phyloP scores from a whole-genome alignment of 2,329 filamentous ascomycete species.

The Fusarium sulawesiense region DNA sequence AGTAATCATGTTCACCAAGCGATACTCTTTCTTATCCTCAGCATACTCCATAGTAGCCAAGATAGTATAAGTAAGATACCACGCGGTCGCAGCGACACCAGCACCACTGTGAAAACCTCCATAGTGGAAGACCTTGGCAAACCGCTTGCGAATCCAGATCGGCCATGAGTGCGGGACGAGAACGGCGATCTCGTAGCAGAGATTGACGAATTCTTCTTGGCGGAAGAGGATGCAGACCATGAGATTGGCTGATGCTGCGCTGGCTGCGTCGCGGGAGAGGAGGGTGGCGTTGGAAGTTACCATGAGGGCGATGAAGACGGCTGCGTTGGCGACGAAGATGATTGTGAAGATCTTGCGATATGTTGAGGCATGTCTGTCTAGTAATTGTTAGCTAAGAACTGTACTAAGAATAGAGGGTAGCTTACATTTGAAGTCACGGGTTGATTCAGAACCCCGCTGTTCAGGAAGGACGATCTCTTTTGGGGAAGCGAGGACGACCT shows the following conservation, averaged over 20 bases:
- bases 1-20: constrained; percentile 17
- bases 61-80: constrained; percentile 16
- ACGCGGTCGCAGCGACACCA: constrained; percentile 11
- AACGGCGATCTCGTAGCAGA: constrained; percentile 19
- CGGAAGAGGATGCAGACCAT: constrained; percentile 24
- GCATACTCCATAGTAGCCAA: constrained; percentile 13
- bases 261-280: constrained; percentile 9
- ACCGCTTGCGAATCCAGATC: not conserved
- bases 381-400: not conserved
- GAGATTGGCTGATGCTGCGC: constrained; percentile 21
- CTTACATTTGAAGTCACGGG: not conserved
- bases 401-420: rapidly evolving
- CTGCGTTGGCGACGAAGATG: not conserved
- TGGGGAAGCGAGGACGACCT: not conserved
- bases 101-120: constrained; percentile 23
- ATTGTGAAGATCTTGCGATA: constrained; percentile 12
- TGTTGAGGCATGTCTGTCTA: constrained; percentile 8
- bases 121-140: constrained; percentile 21
- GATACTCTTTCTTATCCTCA: not conserved
- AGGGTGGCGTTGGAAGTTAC: not conserved
- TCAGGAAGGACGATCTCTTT: not conserved
- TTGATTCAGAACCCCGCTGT: not conserved
- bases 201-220: constrained; percentile 18
- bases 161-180: constrained; percentile 20
- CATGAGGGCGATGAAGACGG: not conserved